phyloP scores from a whole-genome alignment of 768 basidiomycete genomes.

The Rhizopogon roseolus region DNA sequence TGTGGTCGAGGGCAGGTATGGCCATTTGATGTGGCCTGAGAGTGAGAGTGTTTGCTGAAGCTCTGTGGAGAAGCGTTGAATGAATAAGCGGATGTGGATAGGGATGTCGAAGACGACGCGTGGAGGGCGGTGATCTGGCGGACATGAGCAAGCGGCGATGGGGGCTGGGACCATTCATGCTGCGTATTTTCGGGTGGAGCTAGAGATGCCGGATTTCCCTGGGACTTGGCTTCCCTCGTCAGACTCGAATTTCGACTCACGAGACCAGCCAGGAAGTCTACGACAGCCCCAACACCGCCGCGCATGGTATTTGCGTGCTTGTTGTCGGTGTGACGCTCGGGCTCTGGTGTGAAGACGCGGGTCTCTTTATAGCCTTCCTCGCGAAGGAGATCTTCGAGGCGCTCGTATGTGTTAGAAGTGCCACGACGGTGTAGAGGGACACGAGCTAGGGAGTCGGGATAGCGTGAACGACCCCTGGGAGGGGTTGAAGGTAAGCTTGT shows the following conservation, averaged over 20 bases:
- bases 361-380: slow-evolving; percentile 94
- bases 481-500: slow-evolving; percentile 36
- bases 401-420: slow-evolving; percentile 76
- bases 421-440: slow-evolving; percentile 77
- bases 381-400: slow-evolving; percentile 77
- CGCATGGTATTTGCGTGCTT: slow-evolving; percentile 34
- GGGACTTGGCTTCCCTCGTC: slow-evolving; percentile 12
- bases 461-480: slow-evolving; percentile 41
- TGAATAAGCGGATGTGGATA: slow-evolving; percentile 6
- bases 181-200: background rate
- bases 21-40: background rate
- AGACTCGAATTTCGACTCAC: slow-evolving; percentile 30
- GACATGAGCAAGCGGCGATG: slow-evolving; percentile 20
- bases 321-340: slow-evolving; percentile 41
- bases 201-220: slow-evolving; percentile 1
- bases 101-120: slow-evolving; percentile 12
- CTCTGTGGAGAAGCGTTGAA: slow-evolving; percentile 16
- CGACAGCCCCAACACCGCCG: slow-evolving; percentile 47
- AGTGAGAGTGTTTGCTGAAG: slow-evolving; percentile 8
- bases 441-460: slow-evolving; percentile 56
- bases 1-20: background rate
- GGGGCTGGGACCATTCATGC: slow-evolving; percentile 16
- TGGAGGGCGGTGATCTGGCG: slow-evolving; percentile 5
- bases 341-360: slow-evolving; percentile 82
- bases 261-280: slow-evolving; percentile 62